Evolutionary conservation across 495 filamentous ascomycete genomes (phyloP).

Genomic region (Aspergillus haitiensis): DNA sequence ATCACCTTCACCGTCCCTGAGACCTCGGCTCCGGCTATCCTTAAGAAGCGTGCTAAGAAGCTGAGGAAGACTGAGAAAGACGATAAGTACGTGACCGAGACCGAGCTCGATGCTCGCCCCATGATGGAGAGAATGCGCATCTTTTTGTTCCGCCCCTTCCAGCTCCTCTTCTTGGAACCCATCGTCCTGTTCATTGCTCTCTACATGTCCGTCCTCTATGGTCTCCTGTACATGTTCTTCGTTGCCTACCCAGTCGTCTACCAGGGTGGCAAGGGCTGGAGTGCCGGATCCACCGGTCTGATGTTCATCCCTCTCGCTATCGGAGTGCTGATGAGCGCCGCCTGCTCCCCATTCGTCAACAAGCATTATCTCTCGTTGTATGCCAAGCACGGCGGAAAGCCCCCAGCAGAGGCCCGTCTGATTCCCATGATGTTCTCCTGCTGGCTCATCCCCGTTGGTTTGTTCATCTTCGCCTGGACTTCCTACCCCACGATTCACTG

Average conservation of each 20-base stretch:
- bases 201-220: slow-evolving; percentile 79
- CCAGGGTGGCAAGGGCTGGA: slow-evolving; percentile 70
- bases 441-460: slow-evolving; percentile 73
- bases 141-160: slow-evolving; percentile 74
- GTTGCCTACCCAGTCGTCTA: slow-evolving; percentile 78
- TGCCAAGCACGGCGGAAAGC: slow-evolving; percentile 60
- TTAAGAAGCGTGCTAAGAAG: slow-evolving; percentile 63
- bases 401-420: slow-evolving; percentile 72
- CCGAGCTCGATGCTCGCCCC: slow-evolving; percentile 68
- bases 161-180: slow-evolving; percentile 73
- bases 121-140: slow-evolving; percentile 61
- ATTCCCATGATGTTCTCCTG: slow-evolving; percentile 85
- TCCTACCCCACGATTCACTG: slow-evolving; percentile 65
- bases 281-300: slow-evolving; percentile 67
- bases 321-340: slow-evolving; percentile 63
- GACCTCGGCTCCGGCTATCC: slow-evolving; percentile 73
- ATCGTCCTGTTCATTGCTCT: slow-evolving; percentile 76
- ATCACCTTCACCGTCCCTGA: slow-evolving; percentile 81
- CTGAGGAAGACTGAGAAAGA: slow-evolving; percentile 67
- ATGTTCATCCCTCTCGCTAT: slow-evolving; percentile 79
- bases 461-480: slow-evolving; percentile 86
- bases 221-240: slow-evolving; percentile 82
- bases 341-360: slow-evolving; percentile 71
- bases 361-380: slow-evolving; percentile 68
- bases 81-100: slow-evolving; percentile 64